Percentiles rank a stretch among this genome's conserved stretches.
These are phyloP conservation scores for Leccinum subgranulosum DNA, from an alignment of 768 basidiomycete species.

Conservation along the genomic window DNA sequence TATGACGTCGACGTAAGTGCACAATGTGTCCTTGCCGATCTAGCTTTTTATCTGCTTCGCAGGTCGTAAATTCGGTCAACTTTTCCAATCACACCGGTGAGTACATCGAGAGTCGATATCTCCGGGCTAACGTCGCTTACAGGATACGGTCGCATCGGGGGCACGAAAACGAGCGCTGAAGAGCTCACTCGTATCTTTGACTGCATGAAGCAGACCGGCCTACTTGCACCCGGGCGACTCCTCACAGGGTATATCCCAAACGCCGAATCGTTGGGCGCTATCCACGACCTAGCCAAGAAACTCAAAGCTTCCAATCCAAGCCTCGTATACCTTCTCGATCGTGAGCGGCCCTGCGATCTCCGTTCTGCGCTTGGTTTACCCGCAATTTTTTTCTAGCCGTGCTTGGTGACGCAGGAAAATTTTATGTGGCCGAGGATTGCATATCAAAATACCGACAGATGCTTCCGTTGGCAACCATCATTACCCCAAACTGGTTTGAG, in stretches of 20 bases:
- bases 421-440: slow-evolving; percentile 88
- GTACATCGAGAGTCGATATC: slow-evolving; percentile 8
- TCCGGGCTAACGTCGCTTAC: not conserved
- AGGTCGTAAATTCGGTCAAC: slow-evolving; percentile 90
- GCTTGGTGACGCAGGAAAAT: slow-evolving; percentile 83
- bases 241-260: slow-evolving; percentile 92
- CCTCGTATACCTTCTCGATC: slow-evolving; percentile 87
- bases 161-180: slow-evolving; percentile 70
- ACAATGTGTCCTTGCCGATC: not conserved
- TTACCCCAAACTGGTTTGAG: slow-evolving; percentile 98
- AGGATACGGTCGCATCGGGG: slow-evolving; percentile 85
- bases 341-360: slow-evolving; percentile 45
- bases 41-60: not conserved
- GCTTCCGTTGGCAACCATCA: slow-evolving; percentile 83
- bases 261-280: slow-evolving; percentile 68
- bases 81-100: slow-evolving; percentile 92
- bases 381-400: slow-evolving; percentile 59
- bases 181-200: slow-evolving; percentile 78
- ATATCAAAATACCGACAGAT: slow-evolving; percentile 82
- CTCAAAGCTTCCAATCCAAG: slow-evolving; percentile 56
- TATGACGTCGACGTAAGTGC: slow-evolving; percentile 89
- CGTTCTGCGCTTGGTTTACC: not conserved
- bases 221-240: slow-evolving; percentile 68
- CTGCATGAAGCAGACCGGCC: slow-evolving; percentile 68
- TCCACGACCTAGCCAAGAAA: slow-evolving; percentile 59